phyloP scores from a whole-genome alignment of 192 early-diverging fungal species.

The Phlyctochytrium arcticum region DNA sequence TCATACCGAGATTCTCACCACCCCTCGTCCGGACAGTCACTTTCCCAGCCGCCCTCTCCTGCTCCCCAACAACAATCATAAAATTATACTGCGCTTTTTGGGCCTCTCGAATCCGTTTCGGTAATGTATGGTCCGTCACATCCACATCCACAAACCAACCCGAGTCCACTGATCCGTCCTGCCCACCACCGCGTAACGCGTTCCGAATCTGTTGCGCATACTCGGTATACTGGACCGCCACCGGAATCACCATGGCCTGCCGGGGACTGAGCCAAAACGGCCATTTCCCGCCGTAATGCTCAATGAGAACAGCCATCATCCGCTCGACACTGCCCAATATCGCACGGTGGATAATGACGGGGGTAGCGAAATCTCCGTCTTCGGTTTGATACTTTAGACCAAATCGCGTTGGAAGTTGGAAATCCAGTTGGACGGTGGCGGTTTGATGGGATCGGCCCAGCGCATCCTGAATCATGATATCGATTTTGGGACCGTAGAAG shows the following conservation, averaged over 20 bases:
- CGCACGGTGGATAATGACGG: constrained; percentile 94
- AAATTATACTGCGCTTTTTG: constrained; percentile 83
- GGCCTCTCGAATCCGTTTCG: constrained; percentile 74
- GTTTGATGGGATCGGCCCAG: constrained; percentile 83
- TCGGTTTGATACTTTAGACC: constrained; percentile 65
- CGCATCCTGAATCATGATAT: constrained; percentile 79
- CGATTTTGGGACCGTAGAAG: constrained; percentile 97
- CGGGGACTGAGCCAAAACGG: constrained; percentile 93
- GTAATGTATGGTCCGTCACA: constrained; percentile 58
- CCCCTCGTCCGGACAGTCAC: constrained; percentile 71
- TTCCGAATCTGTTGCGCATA: constrained; percentile 61
- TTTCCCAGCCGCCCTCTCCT: constrained; percentile 62
- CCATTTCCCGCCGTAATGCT: constrained; percentile 88
- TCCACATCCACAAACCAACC: constrained; percentile 80
- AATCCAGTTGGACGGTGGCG: constrained; percentile 93
- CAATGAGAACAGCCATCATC: constrained; percentile 92
- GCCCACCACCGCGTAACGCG: constrained; percentile 11
- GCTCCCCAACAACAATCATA: constrained; percentile 81
- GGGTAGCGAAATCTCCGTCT: constrained; percentile 59
- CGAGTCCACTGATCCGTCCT: not conserved
- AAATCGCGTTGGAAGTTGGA: constrained; percentile 87
- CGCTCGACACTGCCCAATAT: constrained; percentile 88
- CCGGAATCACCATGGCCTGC: constrained; percentile 84
- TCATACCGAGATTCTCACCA: constrained; percentile 58
- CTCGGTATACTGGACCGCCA: constrained; percentile 50